A percentile compares a stretch with the other conserved stretches of the same genome.
Evolutionary conservation across 768 basidiomycete genomes (phyloP).

Genomic region (Chalciporus pseudorubinellus): DNA sequence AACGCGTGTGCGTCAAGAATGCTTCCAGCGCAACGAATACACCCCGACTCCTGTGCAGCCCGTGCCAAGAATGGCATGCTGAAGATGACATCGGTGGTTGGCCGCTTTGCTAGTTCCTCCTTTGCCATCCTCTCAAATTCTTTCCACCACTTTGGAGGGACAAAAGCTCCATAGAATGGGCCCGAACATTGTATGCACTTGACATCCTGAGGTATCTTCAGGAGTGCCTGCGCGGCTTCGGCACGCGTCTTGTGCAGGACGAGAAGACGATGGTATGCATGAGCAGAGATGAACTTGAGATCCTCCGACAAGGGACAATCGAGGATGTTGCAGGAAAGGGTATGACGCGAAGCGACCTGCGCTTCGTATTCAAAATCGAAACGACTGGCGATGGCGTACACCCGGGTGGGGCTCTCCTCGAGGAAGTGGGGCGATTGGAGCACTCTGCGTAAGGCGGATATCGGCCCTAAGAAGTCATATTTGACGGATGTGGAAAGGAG

Average conservation of each 20-base stretch:
- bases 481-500: constrained; percentile 57
- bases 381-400: constrained; percentile 69
- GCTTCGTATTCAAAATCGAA: constrained; percentile 65
- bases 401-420: constrained; percentile 48
- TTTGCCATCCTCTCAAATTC: constrained; percentile 56
- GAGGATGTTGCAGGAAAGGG: constrained; percentile 51
- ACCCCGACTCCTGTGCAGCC: constrained; percentile 50
- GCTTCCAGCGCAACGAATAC: constrained; percentile 64
- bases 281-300: constrained; percentile 64
- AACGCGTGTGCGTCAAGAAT: constrained; percentile 60
- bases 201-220: constrained; percentile 46
- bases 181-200: constrained; percentile 73
- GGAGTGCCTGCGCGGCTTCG: constrained; percentile 44
- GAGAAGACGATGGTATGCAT: constrained; percentile 63
- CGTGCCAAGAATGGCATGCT: constrained; percentile 55
- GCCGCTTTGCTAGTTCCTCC: constrained; percentile 54
- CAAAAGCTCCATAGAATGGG: constrained; percentile 40
- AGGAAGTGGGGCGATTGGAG: constrained; percentile 53
- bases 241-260: constrained; percentile 56
- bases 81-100: constrained; percentile 60
- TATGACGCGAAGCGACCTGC: constrained; percentile 55
- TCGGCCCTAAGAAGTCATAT: constrained; percentile 55
- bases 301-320: constrained; percentile 61
- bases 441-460: constrained; percentile 46
- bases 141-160: constrained; percentile 67